phyloP scores from a whole-genome alignment of 495 filamentous ascomycete species.

The Penicillium bovifimosum region DNA sequence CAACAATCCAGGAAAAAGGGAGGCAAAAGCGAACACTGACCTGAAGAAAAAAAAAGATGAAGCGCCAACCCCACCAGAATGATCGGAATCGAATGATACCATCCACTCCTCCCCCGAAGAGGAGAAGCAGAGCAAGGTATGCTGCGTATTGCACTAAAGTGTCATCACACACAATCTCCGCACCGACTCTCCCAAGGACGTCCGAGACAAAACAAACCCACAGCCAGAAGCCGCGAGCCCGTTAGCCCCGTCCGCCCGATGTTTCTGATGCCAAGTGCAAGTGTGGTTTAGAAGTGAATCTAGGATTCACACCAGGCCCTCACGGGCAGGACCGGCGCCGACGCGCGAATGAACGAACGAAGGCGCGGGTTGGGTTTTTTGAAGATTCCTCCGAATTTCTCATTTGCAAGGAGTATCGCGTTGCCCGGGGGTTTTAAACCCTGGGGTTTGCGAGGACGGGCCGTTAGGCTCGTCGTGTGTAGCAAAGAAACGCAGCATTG shows the following conservation, averaged over 20 bases:
- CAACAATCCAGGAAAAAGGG: slow-evolving; percentile 10
- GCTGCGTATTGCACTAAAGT: slow-evolving; percentile 99
- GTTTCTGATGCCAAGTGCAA: slow-evolving; percentile 99
- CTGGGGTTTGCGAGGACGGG: slow-evolving; percentile 22
- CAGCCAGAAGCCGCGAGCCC: background rate
- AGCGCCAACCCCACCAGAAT: slow-evolving; percentile 84
- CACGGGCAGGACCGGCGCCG: slow-evolving; percentile 62
- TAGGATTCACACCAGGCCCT: slow-evolving; percentile 81
- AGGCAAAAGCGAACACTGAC: slow-evolving; percentile 46
- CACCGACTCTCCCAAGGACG: slow-evolving; percentile 84
- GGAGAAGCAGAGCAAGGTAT: slow-evolving; percentile 47
- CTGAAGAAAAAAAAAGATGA: slow-evolving; percentile 52
- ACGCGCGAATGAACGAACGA: slow-evolving; percentile 18
- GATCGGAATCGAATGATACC: slow-evolving; percentile 99
- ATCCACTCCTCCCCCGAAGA: slow-evolving; percentile 27
- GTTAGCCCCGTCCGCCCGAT: slow-evolving; percentile 49
- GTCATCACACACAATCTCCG: slow-evolving; percentile 85
- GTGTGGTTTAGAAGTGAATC: slow-evolving; percentile 47
- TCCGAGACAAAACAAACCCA: background rate
- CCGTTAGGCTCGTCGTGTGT: slow-evolving; percentile 58
- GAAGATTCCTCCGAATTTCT: slow-evolving; percentile 99
- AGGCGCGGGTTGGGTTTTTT: slow-evolving; percentile 44
- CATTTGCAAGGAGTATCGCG: slow-evolving; percentile 69
- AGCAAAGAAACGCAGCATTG: slow-evolving; percentile 99
- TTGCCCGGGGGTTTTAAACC: background rate